Evolutionary conservation across 345 rosid genomes (phyloP).

Genomic region (Acer yangbiense): DNA sequence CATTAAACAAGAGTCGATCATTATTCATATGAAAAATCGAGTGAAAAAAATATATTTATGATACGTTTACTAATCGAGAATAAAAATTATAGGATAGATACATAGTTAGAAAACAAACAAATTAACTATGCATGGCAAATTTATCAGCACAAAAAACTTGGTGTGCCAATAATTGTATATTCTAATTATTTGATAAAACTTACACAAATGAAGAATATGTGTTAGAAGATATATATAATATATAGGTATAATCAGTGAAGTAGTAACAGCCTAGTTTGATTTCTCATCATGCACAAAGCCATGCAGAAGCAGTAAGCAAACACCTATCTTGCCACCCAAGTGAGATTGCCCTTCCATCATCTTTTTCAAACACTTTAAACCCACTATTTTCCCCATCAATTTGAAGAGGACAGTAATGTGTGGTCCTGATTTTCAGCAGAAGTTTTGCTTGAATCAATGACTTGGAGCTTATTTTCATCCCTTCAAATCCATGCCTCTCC

Average conservation of each 20-base stretch:
- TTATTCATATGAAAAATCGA: neutral
- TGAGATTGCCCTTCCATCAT: slow-evolving; percentile 54
- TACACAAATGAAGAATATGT: slow-evolving; percentile 22
- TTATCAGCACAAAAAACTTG: neutral
- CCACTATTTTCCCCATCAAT: slow-evolving; percentile 53
- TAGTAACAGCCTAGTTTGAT: no score
- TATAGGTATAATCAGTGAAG: neutral
- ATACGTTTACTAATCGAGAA: no score
- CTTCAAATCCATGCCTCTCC: slow-evolving; percentile 62
- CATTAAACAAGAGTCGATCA: neutral
- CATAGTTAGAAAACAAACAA: neutral
- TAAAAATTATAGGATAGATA: no score
- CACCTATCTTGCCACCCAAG: slow-evolving; percentile 68
- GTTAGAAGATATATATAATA: slow-evolving; percentile 19
- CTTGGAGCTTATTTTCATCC: slow-evolving; percentile 53
- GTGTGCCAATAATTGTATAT: neutral
- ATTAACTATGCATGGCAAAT: neutral
- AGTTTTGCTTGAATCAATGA: slow-evolving; percentile 69
- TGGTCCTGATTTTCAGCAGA: slow-evolving; percentile 53
- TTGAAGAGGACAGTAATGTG: slow-evolving; percentile 45
- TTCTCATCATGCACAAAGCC: slow-evolving; percentile 44
- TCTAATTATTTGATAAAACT: neutral
- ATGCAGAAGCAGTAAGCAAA: slow-evolving; percentile 63
- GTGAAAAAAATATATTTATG: no score
- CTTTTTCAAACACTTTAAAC: slow-evolving; percentile 54